Evolutionary conservation across 495 filamentous ascomycete genomes (phyloP).

Genomic region (Penicillium bialowiezense): DNA sequence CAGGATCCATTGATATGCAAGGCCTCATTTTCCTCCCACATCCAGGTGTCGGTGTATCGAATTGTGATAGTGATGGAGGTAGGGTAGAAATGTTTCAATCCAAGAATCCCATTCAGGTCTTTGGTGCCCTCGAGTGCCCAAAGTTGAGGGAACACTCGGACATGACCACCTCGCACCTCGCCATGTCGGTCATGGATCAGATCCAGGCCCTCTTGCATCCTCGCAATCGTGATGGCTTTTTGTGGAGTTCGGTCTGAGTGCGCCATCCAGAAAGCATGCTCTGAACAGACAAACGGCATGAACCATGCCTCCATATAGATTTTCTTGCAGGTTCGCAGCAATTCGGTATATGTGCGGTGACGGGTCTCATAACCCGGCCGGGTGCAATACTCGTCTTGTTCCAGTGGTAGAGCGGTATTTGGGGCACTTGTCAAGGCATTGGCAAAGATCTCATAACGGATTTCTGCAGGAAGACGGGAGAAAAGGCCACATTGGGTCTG

Average conservation of each 20-base stretch:
- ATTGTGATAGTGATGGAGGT: conserved; percentile 23
- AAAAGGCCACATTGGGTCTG: no score
- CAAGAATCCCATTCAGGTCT: conserved; percentile 14
- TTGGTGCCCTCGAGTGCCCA: conserved; percentile 15
- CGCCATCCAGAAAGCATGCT: conserved; percentile 26
- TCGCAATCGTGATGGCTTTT: neutral
- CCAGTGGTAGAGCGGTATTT: no score
- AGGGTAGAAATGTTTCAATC: conserved; percentile 16
- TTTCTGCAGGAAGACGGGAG: no score
- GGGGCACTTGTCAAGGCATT: no score
- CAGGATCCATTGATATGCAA: conserved; percentile 21
- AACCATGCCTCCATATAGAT: conserved; percentile 29
- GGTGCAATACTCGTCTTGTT: no score
- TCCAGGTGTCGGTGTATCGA: conserved; percentile 31
- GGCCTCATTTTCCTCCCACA: conserved; percentile 20
- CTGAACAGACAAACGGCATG: conserved; percentile 23
- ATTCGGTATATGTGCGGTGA: conserved; percentile 16
- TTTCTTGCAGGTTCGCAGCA: conserved; percentile 21
- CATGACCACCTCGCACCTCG: conserved; percentile 2
- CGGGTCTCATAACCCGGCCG: no score
- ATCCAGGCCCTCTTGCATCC: conserved; percentile 9
- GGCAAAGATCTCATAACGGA: no score
- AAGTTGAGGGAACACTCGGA: conserved; percentile 26
- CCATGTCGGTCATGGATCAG: conserved; percentile 12
- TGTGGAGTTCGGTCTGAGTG: conserved; percentile 8